Conservation (phyloP, 345 rosid species). For the Bruguiera parviflora region DNA sequence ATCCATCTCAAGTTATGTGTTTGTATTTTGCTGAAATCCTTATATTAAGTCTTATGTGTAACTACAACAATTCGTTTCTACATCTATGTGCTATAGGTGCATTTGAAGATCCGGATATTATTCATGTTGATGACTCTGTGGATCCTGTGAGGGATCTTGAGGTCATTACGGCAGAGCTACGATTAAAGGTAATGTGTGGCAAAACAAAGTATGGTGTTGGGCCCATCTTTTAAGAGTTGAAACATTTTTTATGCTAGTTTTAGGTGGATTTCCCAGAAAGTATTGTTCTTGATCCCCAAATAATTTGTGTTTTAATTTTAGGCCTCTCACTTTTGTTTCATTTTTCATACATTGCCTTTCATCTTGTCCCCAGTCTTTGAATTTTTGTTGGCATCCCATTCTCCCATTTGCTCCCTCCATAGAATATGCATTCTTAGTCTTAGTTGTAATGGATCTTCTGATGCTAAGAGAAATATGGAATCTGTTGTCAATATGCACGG, state of each 20-base stretch:
- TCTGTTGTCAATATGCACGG: too few species aligned
- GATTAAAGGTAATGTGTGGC: constrained; percentile 58
- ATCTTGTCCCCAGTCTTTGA: too few species aligned
- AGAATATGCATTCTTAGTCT: too few species aligned
- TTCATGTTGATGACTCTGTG: constrained; percentile 89
- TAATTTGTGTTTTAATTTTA: too few species aligned
- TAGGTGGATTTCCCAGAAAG: background rate
- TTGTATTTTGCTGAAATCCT: background rate
- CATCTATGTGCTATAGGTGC: constrained; percentile 50
- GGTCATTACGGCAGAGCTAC: constrained; percentile 69
- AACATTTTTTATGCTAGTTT: background rate
- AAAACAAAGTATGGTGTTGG: background rate
- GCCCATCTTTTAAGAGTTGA: background rate
- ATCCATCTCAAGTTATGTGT: background rate
- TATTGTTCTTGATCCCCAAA: background rate
- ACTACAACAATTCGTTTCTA: background rate
- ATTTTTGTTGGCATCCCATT: too few species aligned
- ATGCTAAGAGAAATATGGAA: too few species aligned
- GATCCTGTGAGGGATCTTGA: constrained; percentile 97
- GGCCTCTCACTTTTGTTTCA: too few species aligned
- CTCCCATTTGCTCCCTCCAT: too few species aligned
- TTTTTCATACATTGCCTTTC: too few species aligned
- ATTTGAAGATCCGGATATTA: constrained; percentile 91
- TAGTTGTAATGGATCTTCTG: too few species aligned
- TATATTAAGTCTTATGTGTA: background rate